phyloP scores from a whole-genome alignment of 306 rosid species.

The Vigna trinervia region DNA sequence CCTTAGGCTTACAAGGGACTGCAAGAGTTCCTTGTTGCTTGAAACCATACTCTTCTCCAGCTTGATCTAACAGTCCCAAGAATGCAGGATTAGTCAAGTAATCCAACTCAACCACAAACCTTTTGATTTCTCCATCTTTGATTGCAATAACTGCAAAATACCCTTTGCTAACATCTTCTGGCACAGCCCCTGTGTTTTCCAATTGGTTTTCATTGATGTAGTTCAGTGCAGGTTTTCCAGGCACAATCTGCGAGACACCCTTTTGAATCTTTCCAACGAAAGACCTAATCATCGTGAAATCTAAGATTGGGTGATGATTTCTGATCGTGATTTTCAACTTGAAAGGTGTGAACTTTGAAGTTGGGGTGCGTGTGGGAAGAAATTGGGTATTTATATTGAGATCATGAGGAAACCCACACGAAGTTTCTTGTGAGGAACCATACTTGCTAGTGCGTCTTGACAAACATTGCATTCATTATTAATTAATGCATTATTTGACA shows the following conservation, averaged over 20 bases:
- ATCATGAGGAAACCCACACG: neutral
- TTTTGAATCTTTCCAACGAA: slow-evolving; percentile 51
- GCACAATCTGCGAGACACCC: slow-evolving; percentile 44
- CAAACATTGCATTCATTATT: neutral
- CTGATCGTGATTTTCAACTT: slow-evolving; percentile 2
- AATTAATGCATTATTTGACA: slow-evolving; percentile 11
- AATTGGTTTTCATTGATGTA: neutral
- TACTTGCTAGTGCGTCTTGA: neutral
- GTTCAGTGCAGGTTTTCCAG: slow-evolving; percentile 33
- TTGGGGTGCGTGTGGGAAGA: neutral
- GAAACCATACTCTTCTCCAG: slow-evolving; percentile 54
- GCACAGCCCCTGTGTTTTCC: slow-evolving; percentile 19
- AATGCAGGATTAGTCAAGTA: slow-evolving; percentile 62
- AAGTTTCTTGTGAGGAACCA: slow-evolving; percentile 21
- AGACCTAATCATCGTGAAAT: slow-evolving; percentile 41
- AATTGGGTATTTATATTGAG: slow-evolving; percentile 31
- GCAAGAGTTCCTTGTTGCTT: slow-evolving; percentile 63
- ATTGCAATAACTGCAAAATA: slow-evolving; percentile 60
- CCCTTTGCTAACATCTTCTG: slow-evolving; percentile 22
- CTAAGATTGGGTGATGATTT: neutral
- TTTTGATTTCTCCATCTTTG: slow-evolving; percentile 53
- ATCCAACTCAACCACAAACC: slow-evolving; percentile 56
- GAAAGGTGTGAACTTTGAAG: neutral
- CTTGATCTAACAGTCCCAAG: slow-evolving; percentile 57
- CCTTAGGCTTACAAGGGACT: slow-evolving; percentile 61